Conservation (phyloP, 768 basidiomycete species). For the Strobilomyces echinocephalus region DNA sequence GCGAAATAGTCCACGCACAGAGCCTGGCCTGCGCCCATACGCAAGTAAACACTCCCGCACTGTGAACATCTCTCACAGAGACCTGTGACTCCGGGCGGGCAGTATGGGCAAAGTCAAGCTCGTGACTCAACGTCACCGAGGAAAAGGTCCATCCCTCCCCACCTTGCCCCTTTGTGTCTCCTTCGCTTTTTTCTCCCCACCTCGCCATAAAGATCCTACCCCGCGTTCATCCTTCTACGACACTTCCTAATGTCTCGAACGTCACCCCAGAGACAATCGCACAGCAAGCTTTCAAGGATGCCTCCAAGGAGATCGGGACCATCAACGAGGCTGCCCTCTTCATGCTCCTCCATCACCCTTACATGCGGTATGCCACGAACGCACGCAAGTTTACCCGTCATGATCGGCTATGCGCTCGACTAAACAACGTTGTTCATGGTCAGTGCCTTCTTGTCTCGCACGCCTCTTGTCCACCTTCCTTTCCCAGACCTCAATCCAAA, state of each 20-base stretch:
- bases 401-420: constrained; percentile 91
- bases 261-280: constrained; percentile 56
- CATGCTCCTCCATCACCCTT: constrained; percentile 95
- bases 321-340: constrained; percentile 94
- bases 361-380: constrained; percentile 99
- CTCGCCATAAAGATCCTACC: constrained; percentile 99
- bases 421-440: constrained; percentile 99
- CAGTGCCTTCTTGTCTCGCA: constrained; percentile 17
- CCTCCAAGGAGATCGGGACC: constrained; percentile 93
- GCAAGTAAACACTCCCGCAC: too few relatives aligned
- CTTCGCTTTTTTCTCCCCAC: constrained; percentile 37
- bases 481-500: constrained; percentile 93
- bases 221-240: constrained; percentile 60
- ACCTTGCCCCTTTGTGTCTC: not conserved
- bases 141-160: constrained; percentile 69
- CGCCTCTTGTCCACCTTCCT: constrained; percentile 1
- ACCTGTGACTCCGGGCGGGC: constrained; percentile 94
- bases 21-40: too few relatives aligned
- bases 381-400: constrained; percentile 97
- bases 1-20: too few relatives aligned
- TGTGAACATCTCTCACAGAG: constrained; percentile 92
- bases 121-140: constrained; percentile 74
- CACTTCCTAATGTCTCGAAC: constrained; percentile 44
- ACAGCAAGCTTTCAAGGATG: constrained; percentile 84
- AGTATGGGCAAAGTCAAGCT: constrained; percentile 99